A percentile compares a stretch with the other conserved stretches of the same genome.
Conservation (phyloP, 2,329 filamentous ascomycete genomes). For the Calonectria naviculata region DNA sequence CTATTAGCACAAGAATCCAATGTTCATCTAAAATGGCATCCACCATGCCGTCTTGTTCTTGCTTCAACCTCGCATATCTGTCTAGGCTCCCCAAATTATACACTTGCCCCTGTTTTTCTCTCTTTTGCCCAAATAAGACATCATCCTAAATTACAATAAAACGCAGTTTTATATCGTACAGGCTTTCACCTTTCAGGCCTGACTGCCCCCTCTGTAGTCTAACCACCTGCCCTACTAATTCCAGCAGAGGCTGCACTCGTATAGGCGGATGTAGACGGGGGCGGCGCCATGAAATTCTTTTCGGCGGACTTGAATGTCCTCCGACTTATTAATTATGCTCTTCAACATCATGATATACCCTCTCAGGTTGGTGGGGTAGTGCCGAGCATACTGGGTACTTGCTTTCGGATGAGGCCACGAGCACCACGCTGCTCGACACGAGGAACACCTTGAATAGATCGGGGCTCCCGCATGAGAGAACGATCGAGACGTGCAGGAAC, state of each 20-base stretch:
- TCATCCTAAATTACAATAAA: slow-evolving; percentile 40
- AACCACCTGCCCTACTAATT: neutral
- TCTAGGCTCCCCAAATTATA: slow-evolving; percentile 25
- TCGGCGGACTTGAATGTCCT: neutral
- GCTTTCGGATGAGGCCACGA: slow-evolving; percentile 64
- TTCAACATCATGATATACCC: neutral
- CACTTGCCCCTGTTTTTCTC: slow-evolving; percentile 13
- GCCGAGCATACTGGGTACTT: slow-evolving; percentile 63
- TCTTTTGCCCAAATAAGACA: slow-evolving; percentile 16
- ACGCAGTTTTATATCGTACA: slow-evolving; percentile 41
- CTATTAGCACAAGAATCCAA: slow-evolving; percentile 35
- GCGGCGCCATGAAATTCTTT: neutral
- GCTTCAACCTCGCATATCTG: slow-evolving; percentile 5
- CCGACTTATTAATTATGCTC: neutral
- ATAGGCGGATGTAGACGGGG: neutral
- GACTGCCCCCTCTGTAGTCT: neutral
- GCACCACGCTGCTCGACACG: slow-evolving; percentile 64
- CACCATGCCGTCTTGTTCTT: slow-evolving; percentile 6
- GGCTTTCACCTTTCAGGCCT: neutral
- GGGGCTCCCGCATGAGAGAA: slow-evolving; percentile 89
- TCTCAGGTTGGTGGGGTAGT: slow-evolving; percentile 52
- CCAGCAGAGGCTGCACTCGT: neutral
- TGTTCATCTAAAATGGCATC: slow-evolving; percentile 29
- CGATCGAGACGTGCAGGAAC: slow-evolving; percentile 88
- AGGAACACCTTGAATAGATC: slow-evolving; percentile 90